phyloP scores from a whole-genome alignment of 2,329 filamentous ascomycete genomes.

The Ascochyta koolunga region DNA sequence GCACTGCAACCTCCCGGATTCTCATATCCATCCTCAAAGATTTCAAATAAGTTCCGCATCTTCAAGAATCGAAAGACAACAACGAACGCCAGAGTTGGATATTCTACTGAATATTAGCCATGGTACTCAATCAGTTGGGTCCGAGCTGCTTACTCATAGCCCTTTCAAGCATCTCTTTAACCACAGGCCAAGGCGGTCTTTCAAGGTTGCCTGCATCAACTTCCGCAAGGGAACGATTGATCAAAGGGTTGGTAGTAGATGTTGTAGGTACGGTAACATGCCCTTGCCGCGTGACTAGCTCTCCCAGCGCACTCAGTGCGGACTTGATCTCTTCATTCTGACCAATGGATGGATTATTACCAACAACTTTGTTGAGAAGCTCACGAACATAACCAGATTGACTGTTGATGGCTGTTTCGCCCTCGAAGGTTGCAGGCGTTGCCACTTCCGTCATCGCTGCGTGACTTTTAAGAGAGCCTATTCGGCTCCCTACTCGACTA shows the following conservation, averaged over 20 bases:
- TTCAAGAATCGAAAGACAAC: constrained; percentile 42
- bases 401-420: constrained; percentile 56
- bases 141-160: not conserved
- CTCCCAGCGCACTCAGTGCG: constrained; percentile 41
- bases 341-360: constrained; percentile 40
- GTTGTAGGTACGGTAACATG: constrained; percentile 23
- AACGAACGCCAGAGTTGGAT: constrained; percentile 42
- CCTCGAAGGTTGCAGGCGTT: constrained; percentile 52
- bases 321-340: constrained; percentile 43
- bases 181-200: constrained; percentile 39
- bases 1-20: constrained; percentile 25
- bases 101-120: constrained; percentile 23
- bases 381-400: constrained; percentile 57
- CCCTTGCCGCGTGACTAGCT: constrained; percentile 39
- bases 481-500: constrained; percentile 22
- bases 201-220: constrained; percentile 36
- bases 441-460: constrained; percentile 31
- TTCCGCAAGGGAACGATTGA: constrained; percentile 33
- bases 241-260: constrained; percentile 18
- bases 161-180: constrained; percentile 24
- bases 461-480: constrained; percentile 19
- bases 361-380: constrained; percentile 51
- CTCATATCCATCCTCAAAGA: constrained; percentile 35
- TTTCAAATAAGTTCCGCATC: constrained; percentile 32
- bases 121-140: not conserved